Base-by-base conservation (phyloP, 176 grass and related monocot genomes). In the Ensete glaucum region DNA sequence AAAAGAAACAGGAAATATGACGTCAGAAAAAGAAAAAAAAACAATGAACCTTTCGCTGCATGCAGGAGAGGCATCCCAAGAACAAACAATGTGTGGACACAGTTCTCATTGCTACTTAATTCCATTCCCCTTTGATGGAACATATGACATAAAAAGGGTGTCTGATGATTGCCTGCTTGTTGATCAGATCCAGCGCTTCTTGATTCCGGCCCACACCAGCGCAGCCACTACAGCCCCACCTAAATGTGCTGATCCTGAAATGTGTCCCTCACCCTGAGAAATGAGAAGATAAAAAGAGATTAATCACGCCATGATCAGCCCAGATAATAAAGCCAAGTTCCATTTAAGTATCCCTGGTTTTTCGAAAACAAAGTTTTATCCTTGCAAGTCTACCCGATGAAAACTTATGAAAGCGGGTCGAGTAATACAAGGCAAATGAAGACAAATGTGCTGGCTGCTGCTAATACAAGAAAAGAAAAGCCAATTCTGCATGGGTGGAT, bases 161-260 rank as follows among this genome's bases (percentile, higher is more conserved):
- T 43, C 5, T 34, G 43, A 50, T 20, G 67, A 50, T 7, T 22
- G 56, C 13, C 21, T 80, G 19, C n/a, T 29, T 54, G 64, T 29
- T 54, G 64, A 76, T 92, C 76, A 92, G 64, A 92, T 86, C 86
- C 73, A 78, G 13, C 84, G 73, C 83, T 77, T 96, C 63, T 74
- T 80, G 58, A 98, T 48, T 82, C 90, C 60, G 81, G 94, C 82
- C 73, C 84, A 91, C 67, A 53, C 54, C 72, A 98, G 69, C 50
- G 84, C 80, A 77, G 88, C 88, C 52, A 91, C 84, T 15, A 91
- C 25, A 2, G 88, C 86, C 73, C 90, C 94, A 50, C 94, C 94
- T 74, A 98, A 82, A 80, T 89, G 88, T 78, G 90, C 65, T 69
- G 71, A 73, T 76, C 82, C 84, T 80, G 90, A 87, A n/a, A 81